Percentiles rank a stretch among this genome's conserved stretches.
Evolutionary conservation across 768 basidiomycete genomes (phyloP).

Genomic region (Cystofilobasidium capitatum): DNA sequence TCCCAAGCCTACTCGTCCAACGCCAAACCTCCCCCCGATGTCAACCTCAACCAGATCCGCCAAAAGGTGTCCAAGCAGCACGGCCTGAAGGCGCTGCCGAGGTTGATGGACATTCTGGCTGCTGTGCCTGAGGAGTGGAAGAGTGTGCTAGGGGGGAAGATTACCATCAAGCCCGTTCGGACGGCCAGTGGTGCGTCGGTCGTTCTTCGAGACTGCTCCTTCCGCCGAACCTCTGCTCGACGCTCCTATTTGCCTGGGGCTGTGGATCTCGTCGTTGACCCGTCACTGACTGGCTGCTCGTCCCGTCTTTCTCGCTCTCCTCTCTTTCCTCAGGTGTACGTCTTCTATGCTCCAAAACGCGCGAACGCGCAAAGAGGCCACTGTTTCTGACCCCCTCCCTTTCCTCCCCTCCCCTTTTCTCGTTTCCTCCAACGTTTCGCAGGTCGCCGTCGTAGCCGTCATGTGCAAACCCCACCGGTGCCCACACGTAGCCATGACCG

Average conservation of each 20-base stretch:
- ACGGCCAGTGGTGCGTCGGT: constrained; percentile 79
- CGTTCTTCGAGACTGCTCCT: too few relatives aligned
- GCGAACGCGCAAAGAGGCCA: too few relatives aligned
- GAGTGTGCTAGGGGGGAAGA: constrained; percentile 74
- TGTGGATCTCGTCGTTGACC: neutral
- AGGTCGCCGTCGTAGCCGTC: constrained; percentile 99
- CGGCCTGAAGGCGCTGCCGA: constrained; percentile 72
- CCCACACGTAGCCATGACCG: constrained; percentile 99
- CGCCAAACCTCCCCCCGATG: constrained; percentile 42
- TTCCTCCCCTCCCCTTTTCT: neutral
- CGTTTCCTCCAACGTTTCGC: neutral
- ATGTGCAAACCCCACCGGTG: constrained; percentile 99
- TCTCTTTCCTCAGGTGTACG: neutral
- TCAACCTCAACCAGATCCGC: constrained; percentile 81
- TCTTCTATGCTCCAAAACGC: neutral
- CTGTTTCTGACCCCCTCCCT: neutral
- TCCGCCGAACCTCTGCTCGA: too few relatives aligned
- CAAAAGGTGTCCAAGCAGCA: constrained; percentile 83
- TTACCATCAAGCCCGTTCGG: constrained; percentile 86
- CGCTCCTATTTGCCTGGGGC: constrained; percentile 34
- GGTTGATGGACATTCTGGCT: constrained; percentile 94
- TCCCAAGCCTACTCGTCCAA: constrained; percentile 48
- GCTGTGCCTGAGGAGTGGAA: constrained; percentile 97
- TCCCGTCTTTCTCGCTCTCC: neutral
- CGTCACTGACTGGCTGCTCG: neutral